Percentiles rank a stretch among this genome's conserved stretches.
phyloP scores from a whole-genome alignment of 2,329 filamentous ascomycete genomes.

The Pseudonectria foliicola region DNA sequence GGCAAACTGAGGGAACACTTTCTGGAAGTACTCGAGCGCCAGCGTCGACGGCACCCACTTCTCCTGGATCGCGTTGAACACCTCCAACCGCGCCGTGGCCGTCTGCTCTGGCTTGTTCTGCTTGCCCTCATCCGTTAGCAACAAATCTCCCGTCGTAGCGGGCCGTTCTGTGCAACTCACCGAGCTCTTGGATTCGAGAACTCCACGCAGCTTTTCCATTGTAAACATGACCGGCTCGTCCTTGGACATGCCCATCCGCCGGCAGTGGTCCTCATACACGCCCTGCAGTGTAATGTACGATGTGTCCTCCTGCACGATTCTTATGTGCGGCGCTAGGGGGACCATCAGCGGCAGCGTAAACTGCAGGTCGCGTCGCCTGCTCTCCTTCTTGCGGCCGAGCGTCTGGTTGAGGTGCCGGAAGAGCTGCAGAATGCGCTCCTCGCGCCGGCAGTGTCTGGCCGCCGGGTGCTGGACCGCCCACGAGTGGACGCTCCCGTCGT shows the following conservation, averaged over 20 bases:
- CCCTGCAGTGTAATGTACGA: constrained; percentile 92
- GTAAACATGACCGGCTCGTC: constrained; percentile 93
- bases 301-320: constrained; percentile 90
- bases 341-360: constrained; percentile 96
- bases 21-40: constrained; percentile 82
- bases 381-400: constrained; percentile 88
- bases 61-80: constrained; percentile 90
- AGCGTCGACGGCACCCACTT: constrained; percentile 83
- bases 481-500: constrained; percentile 93
- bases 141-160: not conserved
- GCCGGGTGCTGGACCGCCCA: constrained; percentile 97
- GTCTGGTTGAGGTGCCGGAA: constrained; percentile 97
- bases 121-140: constrained; percentile 9
- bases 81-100: constrained; percentile 72
- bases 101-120: constrained; percentile 64
- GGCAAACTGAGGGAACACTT: constrained; percentile 77
- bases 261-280: constrained; percentile 93
- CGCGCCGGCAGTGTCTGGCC: constrained; percentile 81
- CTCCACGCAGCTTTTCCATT: constrained; percentile 82
- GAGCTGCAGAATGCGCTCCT: constrained; percentile 90
- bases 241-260: constrained; percentile 78
- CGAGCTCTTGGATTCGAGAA: constrained; percentile 60
- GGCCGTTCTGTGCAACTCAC: constrained; percentile 32
- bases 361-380: constrained; percentile 82
- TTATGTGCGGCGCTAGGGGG: constrained; percentile 86